These are phyloP conservation scores for Phytopythium aichiense DNA, from an alignment of 352 stramenopile species.

Conservation along the genomic window DNA sequence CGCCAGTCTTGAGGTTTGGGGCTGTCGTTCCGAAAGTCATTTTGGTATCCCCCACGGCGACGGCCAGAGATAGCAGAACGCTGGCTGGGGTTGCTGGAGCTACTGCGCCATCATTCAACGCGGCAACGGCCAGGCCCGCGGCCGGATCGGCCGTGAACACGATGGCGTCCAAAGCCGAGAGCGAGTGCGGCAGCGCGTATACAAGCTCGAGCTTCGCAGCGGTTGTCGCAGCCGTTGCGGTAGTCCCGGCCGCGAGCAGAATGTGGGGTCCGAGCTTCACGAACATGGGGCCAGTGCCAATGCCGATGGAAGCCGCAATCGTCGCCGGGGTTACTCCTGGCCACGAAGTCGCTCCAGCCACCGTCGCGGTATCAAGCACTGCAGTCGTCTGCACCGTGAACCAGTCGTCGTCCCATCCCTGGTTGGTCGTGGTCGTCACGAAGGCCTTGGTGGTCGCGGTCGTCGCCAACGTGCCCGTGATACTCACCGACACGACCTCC, in stretches of 20 bases:
- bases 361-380: neutral
- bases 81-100: too few relatives aligned
- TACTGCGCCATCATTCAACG: neutral
- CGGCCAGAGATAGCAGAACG: too few relatives aligned
- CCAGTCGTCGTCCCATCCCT: constrained; percentile 50
- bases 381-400: constrained; percentile 34
- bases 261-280: constrained; percentile 23
- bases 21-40: constrained; percentile 11
- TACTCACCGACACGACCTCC: constrained; percentile 23
- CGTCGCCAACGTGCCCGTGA: constrained; percentile 14
- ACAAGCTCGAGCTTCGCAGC: constrained; percentile 14
- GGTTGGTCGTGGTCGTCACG: constrained; percentile 32
- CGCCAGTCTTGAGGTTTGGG: constrained; percentile 9
- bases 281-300: constrained; percentile 1
- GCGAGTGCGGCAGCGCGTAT: constrained; percentile 24
- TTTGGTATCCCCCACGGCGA: constrained; percentile 11
- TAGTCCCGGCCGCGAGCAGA: constrained; percentile 5
- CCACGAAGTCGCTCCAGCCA: neutral
- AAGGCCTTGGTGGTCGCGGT: constrained; percentile 7
- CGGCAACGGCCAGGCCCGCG: constrained; percentile 11
- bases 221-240: neutral
- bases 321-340: neutral
- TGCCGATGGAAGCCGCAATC: neutral
- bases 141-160: constrained; percentile 9
- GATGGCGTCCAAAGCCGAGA: constrained; percentile 10